Evolutionary conservation across 768 basidiomycete species (phyloP), one percentile per base, ranked within the genome.

Genomic region (Tylopilus felleus): DNA sequence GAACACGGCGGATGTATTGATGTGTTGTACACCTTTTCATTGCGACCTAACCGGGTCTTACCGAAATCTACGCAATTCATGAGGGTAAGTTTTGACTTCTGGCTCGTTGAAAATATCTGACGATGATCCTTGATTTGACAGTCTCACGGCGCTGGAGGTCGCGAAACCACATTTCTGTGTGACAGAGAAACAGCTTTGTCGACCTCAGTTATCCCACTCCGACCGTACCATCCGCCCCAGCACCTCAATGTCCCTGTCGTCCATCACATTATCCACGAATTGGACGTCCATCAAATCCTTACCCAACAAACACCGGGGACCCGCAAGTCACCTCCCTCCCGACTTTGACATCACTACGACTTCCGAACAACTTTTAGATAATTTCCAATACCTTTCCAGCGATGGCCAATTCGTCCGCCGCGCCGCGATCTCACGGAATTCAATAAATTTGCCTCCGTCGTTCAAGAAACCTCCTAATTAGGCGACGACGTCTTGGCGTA

Each of bases 1-100:
- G 87, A 89, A 62, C 80, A 82, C 59, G 89, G 88, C 43, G 73
- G 78, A 51, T 87, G 79, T 68, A 71, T 83, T 19, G 83, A 85
- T 49, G 68, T 90, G 19, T 69, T 90, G 39, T 73, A 76, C 49
- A 77, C 85, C 39, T 74, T 91, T 91, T 43, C 80, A 85, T 42
- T 85, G 80, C 58, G 89, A 91, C 64, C 71, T 73, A 0, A 77
- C 75, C 14, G 79, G 82, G 41, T 64, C 73, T 1, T 77, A 84
- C 31, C 77, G 81, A 28, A 79, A 82, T 59, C 65, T 86, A 67
- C 80, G 82, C 49, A 90, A 91, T 64, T 76, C 82, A 9, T 73
- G 86, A 74, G 88, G 88, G 87, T 89, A 60, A 35, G 86, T 73
- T 38, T 38, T 14, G 8, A 48, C 5, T 42, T 6, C 28, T 22